phyloP scores from a whole-genome alignment of 2,329 filamentous ascomycete species.

The Aspergillus hiratsukae region DNA sequence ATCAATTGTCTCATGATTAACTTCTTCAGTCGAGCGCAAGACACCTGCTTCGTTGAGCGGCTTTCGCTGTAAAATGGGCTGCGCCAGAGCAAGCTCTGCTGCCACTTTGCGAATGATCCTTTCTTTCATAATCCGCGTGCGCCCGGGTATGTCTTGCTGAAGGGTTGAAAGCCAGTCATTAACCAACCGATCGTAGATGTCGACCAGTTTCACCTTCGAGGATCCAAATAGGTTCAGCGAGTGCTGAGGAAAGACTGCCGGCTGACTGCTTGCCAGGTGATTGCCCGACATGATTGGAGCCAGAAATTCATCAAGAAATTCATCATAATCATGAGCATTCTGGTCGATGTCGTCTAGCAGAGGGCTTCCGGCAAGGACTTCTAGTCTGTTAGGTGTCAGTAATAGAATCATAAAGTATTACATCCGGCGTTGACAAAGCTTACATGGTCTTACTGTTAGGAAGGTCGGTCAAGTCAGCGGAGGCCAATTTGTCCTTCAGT shows the following conservation, averaged over 20 bases:
- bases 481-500: conserved; percentile 11
- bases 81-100: conserved; percentile 34
- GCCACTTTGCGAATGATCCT: conserved; percentile 32
- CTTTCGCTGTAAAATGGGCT: conserved; percentile 21
- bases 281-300: neutral
- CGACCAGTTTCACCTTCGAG: conserved; percentile 19
- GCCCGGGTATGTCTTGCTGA: conserved; percentile 29
- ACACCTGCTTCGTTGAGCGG: neutral
- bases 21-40: neutral
- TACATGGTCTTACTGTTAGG: conserved; percentile 28
- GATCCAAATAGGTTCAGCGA: conserved; percentile 13
- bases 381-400: conserved; percentile 26
- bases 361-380: conserved; percentile 24
- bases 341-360: conserved; percentile 35
- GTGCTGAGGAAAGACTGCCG: conserved; percentile 10
- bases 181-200: conserved; percentile 34
- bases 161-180: conserved; percentile 34
- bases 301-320: conserved; percentile 18
- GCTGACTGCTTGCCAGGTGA: neutral
- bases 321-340: conserved; percentile 25
- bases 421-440: conserved; percentile 2
- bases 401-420: neutral
- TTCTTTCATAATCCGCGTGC: conserved; percentile 37
- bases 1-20: neutral
- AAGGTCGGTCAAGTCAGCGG: conserved; percentile 3